Base-by-base conservation (phyloP, 306 rosid genomes). In the Crotalaria pallida region DNA sequence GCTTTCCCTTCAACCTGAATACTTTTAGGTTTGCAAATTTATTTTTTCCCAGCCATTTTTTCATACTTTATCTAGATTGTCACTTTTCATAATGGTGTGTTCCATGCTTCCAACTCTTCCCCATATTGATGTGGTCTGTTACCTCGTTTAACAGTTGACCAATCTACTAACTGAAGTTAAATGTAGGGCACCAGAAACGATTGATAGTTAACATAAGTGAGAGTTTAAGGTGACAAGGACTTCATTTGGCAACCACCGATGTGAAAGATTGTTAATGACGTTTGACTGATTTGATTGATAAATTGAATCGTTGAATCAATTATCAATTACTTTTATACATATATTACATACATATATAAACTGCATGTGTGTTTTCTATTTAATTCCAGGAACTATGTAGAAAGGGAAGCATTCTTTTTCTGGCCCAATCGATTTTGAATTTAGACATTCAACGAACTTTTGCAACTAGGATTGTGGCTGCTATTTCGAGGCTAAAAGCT, bases 371-470 rank as follows among this genome's bases (percentile, higher is more conserved):
- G 57, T 65, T 58, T 65, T 74, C 18, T 57, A 38, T 69, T 51
- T 69, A 10, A 60, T 84, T 71, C 57, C 90, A 92, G 96, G 96
- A 89, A 61, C 83, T 89, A 18, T 92, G 96, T 83, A 81, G 85
- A 64, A 92, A 86, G 68, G 97, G 97, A 18, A 86, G 96, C 64
- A 81, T 92, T 79, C 87, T 92, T 66, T 83, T 84, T 80, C 83
- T 89, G 65, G 94, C 90, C 73, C 87, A 74, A 73, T 86, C 94
- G 65, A 71, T 87, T 76, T 79, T 92, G 91, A 89, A 85, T 82
- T 70, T 92, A 56, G 78, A 82, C 18, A 53, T 50, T 44, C 59
- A 40, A 23, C 75, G 85, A 31, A 82, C 85, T 69, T 80, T 78
- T 77, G 50, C 62, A 16, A 77, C 84, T 58, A 79, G 82, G 88